phyloP scores from a whole-genome alignment of 768 basidiomycete species.

The Leccinum fibrillosum region DNA sequence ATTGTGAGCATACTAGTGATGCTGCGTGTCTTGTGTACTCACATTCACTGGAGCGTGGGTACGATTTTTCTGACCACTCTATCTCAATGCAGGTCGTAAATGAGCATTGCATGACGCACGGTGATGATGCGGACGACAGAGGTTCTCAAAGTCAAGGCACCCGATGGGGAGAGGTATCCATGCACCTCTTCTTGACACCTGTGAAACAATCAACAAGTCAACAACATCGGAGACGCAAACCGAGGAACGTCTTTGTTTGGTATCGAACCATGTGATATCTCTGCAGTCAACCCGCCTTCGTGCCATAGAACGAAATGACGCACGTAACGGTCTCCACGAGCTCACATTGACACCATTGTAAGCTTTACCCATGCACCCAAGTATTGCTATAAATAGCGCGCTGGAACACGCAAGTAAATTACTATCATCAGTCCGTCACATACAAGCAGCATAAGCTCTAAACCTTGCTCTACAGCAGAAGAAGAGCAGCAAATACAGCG shows the following conservation, averaged over 20 bases:
- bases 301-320: background rate
- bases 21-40: background rate
- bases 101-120: background rate
- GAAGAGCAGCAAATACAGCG: constrained; percentile 8
- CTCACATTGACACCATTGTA: background rate
- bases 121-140: background rate
- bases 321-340: background rate
- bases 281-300: background rate
- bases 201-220: background rate
- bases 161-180: background rate
- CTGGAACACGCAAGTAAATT: constrained; percentile 1
- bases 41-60: background rate
- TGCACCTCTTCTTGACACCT: background rate
- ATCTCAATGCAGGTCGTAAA: background rate
- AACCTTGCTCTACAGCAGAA: constrained; percentile 13
- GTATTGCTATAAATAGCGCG: background rate
- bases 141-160: background rate
- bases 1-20: too few species aligned
- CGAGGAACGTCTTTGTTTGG: background rate
- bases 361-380: background rate
- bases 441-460: background rate
- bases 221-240: background rate
- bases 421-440: constrained; percentile 3
- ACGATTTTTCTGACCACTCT: background rate
- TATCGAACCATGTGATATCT: background rate